A percentile compares a stretch with the other conserved stretches of the same genome.
phyloP scores from a whole-genome alignment of 2,329 filamentous ascomycete species.

The Phaeosphaeriaceae sp. region DNA sequence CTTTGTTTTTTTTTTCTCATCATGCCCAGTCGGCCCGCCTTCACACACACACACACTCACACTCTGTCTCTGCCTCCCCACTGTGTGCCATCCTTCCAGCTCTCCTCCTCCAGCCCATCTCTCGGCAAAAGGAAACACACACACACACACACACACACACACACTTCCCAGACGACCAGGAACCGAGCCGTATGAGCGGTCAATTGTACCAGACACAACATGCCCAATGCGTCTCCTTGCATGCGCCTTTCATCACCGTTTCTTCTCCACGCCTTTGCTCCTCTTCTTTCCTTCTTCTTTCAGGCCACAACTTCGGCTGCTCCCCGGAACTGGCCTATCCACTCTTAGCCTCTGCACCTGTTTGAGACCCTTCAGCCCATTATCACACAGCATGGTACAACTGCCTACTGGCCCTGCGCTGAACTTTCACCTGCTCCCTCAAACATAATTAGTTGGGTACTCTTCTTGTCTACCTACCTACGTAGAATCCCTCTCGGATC shows the following conservation, averaged over 20 bases:
- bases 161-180: slow-evolving; percentile 6
- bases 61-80: too few relatives aligned
- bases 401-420: too few relatives aligned
- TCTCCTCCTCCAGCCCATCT: slow-evolving; percentile 16
- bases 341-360: slow-evolving; percentile 9
- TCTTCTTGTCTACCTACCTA: too few relatives aligned
- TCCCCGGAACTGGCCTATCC: slow-evolving; percentile 12
- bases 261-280: slow-evolving; percentile 23
- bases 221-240: slow-evolving; percentile 40
- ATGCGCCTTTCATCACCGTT: slow-evolving; percentile 39
- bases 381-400: too few relatives aligned
- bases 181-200: slow-evolving; percentile 31
- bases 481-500: too few relatives aligned
- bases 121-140: not conserved
- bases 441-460: too few relatives aligned
- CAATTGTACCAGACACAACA: slow-evolving; percentile 26
- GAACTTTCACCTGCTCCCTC: too few relatives aligned
- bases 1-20: too few relatives aligned
- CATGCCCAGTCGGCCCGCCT: too few relatives aligned
- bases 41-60: too few relatives aligned
- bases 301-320: slow-evolving; percentile 19
- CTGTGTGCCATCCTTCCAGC: slow-evolving; percentile 26
- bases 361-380: not conserved
- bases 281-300: slow-evolving; percentile 29
- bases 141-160: too few relatives aligned